Conservation (phyloP, 1,139 yeast species). For the Pichia terricola region DNA sequence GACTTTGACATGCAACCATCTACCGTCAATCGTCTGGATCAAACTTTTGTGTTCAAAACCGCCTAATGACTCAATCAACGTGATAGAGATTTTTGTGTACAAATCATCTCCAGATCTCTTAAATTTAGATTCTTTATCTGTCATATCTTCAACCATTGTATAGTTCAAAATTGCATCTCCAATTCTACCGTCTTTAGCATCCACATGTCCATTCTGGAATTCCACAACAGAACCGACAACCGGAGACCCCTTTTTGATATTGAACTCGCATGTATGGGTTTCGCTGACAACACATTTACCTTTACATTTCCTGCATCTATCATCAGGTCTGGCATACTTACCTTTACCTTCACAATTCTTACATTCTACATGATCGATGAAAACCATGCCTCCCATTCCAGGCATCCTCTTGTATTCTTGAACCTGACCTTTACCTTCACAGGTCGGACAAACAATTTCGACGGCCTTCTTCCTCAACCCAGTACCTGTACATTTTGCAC, state of each 20-base stretch:
- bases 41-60: constrained; percentile 62
- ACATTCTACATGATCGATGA: constrained; percentile 58
- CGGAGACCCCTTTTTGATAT: constrained; percentile 61
- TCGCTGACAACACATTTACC: constrained; percentile 60
- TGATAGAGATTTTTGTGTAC: constrained; percentile 46
- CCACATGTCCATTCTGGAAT: constrained; percentile 69
- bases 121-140: constrained; percentile 32
- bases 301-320: constrained; percentile 66
- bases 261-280: constrained; percentile 68
- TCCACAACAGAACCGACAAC: constrained; percentile 48
- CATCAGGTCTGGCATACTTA: constrained; percentile 49
- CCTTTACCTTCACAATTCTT: constrained; percentile 69
- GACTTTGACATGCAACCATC: constrained; percentile 54
- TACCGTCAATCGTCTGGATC: constrained; percentile 72
- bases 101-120: constrained; percentile 48
- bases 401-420: constrained; percentile 58
- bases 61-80: constrained; percentile 72
- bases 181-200: constrained; percentile 51
- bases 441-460: constrained; percentile 42
- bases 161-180: constrained; percentile 66
- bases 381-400: constrained; percentile 53
- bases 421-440: constrained; percentile 65
- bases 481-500: constrained; percentile 62
- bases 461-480: constrained; percentile 64
- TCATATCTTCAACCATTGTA: constrained; percentile 13